Percentiles rank a stretch among this genome's conserved stretches.
Evolutionary conservation across 345 rosid species (phyloP).

Genomic region (Trapa incisa): DNA sequence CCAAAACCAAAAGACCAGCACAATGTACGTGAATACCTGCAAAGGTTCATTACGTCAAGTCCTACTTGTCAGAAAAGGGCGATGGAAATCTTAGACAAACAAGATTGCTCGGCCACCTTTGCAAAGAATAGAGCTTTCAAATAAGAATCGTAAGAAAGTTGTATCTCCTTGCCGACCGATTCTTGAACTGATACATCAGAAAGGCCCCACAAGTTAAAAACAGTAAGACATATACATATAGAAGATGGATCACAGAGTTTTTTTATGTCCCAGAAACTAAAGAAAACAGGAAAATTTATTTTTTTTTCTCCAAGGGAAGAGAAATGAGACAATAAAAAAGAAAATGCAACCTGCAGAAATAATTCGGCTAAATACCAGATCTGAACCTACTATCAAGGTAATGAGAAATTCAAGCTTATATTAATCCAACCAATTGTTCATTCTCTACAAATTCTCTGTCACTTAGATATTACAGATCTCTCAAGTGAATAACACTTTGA

Average conservation of each 20-base stretch:
- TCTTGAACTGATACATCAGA: conserved; percentile 38
- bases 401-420: background rate
- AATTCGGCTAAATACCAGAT: background rate
- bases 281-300: background rate
- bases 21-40: conserved; percentile 25
- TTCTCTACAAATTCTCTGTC: background rate
- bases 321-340: background rate
- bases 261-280: background rate
- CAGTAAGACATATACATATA: background rate
- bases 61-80: background rate
- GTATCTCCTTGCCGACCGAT: conserved; percentile 36
- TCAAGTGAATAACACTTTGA: conserved; percentile 11
- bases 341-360: background rate
- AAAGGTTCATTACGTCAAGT: conserved; percentile 1
- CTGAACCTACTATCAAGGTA: background rate
- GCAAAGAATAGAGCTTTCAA: conserved; percentile 20
- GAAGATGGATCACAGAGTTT: background rate
- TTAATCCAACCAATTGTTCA: background rate
- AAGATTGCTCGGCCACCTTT: conserved; percentile 9
- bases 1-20: conserved; percentile 11
- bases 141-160: conserved; percentile 39
- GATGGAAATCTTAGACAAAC: background rate
- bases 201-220: conserved; percentile 7
- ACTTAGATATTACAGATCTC: background rate
- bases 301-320: background rate